phyloP scores from a whole-genome alignment of 805 yeast species.

The Metschnikowia cubensis region DNA sequence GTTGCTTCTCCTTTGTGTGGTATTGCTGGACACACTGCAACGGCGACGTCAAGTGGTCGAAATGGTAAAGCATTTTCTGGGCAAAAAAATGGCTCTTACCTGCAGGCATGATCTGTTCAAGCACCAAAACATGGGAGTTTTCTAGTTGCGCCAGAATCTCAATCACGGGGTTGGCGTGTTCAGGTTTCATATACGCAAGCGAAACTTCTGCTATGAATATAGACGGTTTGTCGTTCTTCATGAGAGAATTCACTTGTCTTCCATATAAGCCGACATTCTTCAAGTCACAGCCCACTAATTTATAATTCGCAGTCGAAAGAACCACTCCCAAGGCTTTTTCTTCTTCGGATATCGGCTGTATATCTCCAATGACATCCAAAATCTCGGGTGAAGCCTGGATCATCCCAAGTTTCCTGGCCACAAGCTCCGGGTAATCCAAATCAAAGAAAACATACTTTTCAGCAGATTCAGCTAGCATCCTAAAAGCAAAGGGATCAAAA shows the following conservation, averaged over 20 bases:
- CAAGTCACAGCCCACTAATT: slow-evolving; percentile 64
- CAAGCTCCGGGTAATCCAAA: slow-evolving; percentile 71
- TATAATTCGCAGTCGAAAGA: slow-evolving; percentile 31
- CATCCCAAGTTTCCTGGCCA: slow-evolving; percentile 50
- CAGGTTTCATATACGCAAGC: slow-evolving; percentile 71
- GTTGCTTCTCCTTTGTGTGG: slow-evolving; percentile 48
- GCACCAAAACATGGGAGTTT: slow-evolving; percentile 55
- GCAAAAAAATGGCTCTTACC: slow-evolving; percentile 66
- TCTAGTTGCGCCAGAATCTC: slow-evolving; percentile 42
- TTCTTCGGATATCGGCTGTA: neutral
- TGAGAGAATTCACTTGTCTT: slow-evolving; percentile 23
- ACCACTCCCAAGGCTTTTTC: slow-evolving; percentile 18
- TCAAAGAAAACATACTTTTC: slow-evolving; percentile 51
- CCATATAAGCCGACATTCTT: slow-evolving; percentile 42
- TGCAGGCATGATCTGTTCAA: slow-evolving; percentile 71
- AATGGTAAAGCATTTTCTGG: slow-evolving; percentile 69
- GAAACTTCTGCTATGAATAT: slow-evolving; percentile 81
- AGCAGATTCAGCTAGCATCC: slow-evolving; percentile 26
- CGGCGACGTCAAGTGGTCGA: slow-evolving; percentile 61
- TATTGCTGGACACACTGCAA: slow-evolving; percentile 59
- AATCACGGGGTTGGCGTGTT: slow-evolving; percentile 60
- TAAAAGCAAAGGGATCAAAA: slow-evolving; percentile 46
- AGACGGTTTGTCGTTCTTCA: slow-evolving; percentile 34
- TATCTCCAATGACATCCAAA: slow-evolving; percentile 39
- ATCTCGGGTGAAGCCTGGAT: slow-evolving; percentile 49